These are phyloP conservation scores for Metschnikowia dekortorum DNA, from an alignment of 805 yeast species.

Conservation along the genomic window DNA sequence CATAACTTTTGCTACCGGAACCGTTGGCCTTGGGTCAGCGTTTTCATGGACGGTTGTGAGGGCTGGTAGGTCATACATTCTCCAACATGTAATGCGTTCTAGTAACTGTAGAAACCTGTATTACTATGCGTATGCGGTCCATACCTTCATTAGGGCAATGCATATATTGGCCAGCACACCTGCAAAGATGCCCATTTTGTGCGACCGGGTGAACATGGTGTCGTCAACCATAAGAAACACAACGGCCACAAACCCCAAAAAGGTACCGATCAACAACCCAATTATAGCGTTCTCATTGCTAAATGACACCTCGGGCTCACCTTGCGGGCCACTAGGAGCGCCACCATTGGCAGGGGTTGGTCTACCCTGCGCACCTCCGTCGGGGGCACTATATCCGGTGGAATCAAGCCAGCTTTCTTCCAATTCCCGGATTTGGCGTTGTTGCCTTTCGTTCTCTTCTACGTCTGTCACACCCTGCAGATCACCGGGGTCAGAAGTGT, in stretches of 20 bases:
- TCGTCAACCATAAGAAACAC: constrained; percentile 60
- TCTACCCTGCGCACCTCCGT: constrained; percentile 29
- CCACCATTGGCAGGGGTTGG: constrained; percentile 4
- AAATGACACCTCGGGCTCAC: background rate
- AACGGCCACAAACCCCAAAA: constrained; percentile 64
- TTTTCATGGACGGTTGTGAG: constrained; percentile 29
- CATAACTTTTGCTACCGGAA: constrained; percentile 21
- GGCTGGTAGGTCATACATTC: constrained; percentile 46
- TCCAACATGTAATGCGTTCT: background rate
- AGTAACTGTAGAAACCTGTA: background rate
- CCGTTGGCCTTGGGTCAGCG: constrained; percentile 17
- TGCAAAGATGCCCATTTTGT: constrained; percentile 65
- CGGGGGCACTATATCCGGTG: constrained; percentile 27
- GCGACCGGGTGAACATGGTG: constrained; percentile 53
- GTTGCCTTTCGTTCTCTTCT: constrained; percentile 40
- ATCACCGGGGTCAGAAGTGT: constrained; percentile 17
- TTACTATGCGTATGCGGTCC: constrained; percentile 5
- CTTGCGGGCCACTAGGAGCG: background rate
- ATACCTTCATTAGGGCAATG: constrained; percentile 54
- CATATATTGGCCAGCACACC: constrained; percentile 68
- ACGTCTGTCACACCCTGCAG: constrained; percentile 29
- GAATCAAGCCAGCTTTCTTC: constrained; percentile 90
- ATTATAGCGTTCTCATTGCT: constrained; percentile 61
- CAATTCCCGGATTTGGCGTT: constrained; percentile 48
- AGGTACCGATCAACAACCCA: constrained; percentile 70